A percentile compares a stretch with the other conserved stretches of the same genome.
These are phyloP conservation scores for Fusarium chlamydosporum DNA, from an alignment of 2,329 filamentous ascomycete species.

Conservation along the genomic window DNA sequence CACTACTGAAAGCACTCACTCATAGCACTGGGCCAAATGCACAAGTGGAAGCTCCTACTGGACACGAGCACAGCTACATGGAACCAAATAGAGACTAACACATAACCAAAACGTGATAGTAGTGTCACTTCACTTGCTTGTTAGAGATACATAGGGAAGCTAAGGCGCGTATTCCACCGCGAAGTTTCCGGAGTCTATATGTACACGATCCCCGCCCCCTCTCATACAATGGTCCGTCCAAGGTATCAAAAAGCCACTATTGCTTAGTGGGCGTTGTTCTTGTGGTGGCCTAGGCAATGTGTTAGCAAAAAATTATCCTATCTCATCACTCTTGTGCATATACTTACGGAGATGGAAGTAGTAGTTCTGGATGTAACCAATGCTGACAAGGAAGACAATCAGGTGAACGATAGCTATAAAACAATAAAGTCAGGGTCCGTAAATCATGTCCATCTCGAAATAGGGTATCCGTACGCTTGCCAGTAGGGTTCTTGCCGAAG, in stretches of 20 bases:
- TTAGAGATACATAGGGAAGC: conserved; percentile 56
- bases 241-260: conserved; percentile 37
- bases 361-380: conserved; percentile 98
- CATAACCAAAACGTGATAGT: conserved; percentile 28
- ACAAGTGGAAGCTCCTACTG: background rate
- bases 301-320: conserved; percentile 38
- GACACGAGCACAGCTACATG: background rate
- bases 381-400: conserved; percentile 79
- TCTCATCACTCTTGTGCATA: conserved; percentile 47
- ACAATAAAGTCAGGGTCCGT: conserved; percentile 42
- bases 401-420: conserved; percentile 85
- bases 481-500: conserved; percentile 94
- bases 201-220: conserved; percentile 57
- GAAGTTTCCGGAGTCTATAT: conserved; percentile 58
- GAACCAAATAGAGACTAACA: background rate
- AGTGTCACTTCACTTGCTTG: conserved; percentile 51
- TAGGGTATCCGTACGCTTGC: conserved; percentile 77
- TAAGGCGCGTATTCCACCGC: conserved; percentile 56
- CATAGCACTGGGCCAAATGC: background rate
- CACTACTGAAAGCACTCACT: background rate
- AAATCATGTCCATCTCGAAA: conserved; percentile 46
- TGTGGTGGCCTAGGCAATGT: conserved; percentile 87
- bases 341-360: conserved; percentile 99
- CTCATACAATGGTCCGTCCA: conserved; percentile 46
- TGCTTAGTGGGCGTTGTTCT: conserved; percentile 98